These are phyloP conservation scores for Sporothrix protearum DNA, from an alignment of 2,329 filamentous ascomycete species.

Conservation along the genomic window DNA sequence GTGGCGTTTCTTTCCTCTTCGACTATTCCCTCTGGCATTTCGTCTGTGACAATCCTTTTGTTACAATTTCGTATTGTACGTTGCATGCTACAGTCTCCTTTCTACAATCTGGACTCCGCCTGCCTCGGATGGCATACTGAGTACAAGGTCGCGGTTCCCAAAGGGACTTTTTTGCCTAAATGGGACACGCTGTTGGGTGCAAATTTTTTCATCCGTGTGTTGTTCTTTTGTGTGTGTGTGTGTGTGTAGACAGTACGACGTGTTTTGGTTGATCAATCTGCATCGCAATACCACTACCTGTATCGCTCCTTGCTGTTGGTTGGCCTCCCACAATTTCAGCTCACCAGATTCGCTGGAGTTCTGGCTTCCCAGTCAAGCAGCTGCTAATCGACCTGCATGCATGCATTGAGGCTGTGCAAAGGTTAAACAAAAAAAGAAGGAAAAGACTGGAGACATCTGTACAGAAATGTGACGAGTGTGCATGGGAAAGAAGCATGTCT, in stretches of 20 bases:
- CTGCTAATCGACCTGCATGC: background rate
- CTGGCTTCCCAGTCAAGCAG: background rate
- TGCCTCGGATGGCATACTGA: background rate
- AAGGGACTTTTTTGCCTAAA: background rate
- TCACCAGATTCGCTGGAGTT: background rate
- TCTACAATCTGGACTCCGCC: background rate
- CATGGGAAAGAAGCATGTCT: background rate
- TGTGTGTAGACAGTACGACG: background rate
- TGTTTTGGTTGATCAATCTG: background rate
- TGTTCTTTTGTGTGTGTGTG: background rate
- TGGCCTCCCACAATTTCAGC: background rate
- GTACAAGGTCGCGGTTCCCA: background rate
- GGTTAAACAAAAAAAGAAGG: background rate
- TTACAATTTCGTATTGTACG: background rate
- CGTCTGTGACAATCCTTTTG: too few relatives aligned
- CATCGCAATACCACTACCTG: background rate
- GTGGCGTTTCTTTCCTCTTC: conserved; percentile 14
- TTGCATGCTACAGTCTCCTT: background rate
- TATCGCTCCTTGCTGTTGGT: background rate
- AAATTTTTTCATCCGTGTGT: background rate
- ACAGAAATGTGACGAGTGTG: background rate
- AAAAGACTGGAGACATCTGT: background rate
- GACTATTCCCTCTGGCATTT: background rate
- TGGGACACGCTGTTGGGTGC: background rate
- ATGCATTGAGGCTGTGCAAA: background rate